Percentiles rank a stretch among this genome's conserved stretches.
Conservation (phyloP, 139 green algal genomes). For the Chlorella sorokiniana region DNA sequence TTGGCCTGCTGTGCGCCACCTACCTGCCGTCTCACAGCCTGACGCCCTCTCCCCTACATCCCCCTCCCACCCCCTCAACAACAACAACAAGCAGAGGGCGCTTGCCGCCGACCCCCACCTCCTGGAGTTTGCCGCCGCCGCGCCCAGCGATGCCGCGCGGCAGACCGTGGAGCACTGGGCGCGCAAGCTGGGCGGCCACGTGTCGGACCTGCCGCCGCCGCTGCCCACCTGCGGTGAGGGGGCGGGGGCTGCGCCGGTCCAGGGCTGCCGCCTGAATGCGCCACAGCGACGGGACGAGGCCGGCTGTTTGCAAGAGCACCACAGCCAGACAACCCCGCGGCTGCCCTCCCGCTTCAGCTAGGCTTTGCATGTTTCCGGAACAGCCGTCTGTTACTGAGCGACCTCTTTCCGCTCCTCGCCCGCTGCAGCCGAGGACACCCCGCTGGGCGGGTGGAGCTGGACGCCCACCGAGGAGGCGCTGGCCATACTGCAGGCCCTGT, state of each 20-base stretch:
- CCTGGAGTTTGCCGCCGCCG: not conserved
- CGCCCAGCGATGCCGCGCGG: not conserved
- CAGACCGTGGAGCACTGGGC: constrained; percentile 3
- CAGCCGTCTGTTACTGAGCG: no score
- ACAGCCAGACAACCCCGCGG: no score
- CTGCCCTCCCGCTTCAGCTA: no score
- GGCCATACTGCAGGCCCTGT: constrained; percentile 18
- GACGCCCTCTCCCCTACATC: no score
- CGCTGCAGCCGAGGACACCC: not conserved
- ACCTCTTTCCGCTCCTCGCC: not conserved
- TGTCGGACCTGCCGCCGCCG: constrained; percentile 17
- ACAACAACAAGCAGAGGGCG: not conserved
- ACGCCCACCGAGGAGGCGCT: constrained; percentile 18
- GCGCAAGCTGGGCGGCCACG: constrained; percentile 4
- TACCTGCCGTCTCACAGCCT: no score
- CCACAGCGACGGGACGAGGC: not conserved
- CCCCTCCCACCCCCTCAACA: no score
- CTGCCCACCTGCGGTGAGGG: constrained; percentile 3
- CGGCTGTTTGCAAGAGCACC: not conserved
- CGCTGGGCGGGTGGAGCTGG: constrained; percentile 21
- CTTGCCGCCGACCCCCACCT: constrained; percentile 6
- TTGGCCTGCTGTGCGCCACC: no score
- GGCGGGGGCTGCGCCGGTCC: no score
- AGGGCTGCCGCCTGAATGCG: not conserved
- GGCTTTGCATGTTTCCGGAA: no score